Evolutionary conservation across 2,329 filamentous ascomycete genomes (phyloP), one percentile per base, ranked within the genome.

Genomic region (Elsinoe australis): DNA sequence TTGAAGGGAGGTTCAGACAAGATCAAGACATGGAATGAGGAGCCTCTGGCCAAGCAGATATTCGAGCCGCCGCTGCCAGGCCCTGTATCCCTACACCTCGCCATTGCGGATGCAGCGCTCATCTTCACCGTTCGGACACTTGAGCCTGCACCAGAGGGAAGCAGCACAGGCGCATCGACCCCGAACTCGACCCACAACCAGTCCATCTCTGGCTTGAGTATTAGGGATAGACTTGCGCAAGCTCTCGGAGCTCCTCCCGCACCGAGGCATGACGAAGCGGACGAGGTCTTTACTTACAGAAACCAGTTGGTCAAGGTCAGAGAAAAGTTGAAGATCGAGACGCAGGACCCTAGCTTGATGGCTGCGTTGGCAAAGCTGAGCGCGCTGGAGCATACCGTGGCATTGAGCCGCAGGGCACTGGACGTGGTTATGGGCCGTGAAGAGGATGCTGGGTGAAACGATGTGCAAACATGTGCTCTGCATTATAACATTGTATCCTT

Each of bases 311-410:
- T 95, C 2, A 83, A 80, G 54, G 90, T 96, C 36, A 80, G 83
- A 56, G 90, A 95, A 64, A 95, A 95, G 69, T 78, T 95, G 3
- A 76, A 85, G 32, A 83, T 95, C 1, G 89, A 95, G 65, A 90
- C 80, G 58, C 86, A 88, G 49, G 89, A 96, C 64, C 90, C 90
- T 1, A 89, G 81, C 57, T 63, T 95, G 54, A 81, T 95, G 63
- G 83, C 85, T 28, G 73, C 92, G 26, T 83, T 86, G 63, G 83
- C 87, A 4, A 95, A 95, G 67, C 70, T 95, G 56, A 79, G 76
- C 22, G 87, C 85, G 3, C 67, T 95, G 50, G 82, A 84, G 53
- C 79, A 88, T 58, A 82, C 82, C 52, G 73, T 95, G 15, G 71
- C 74, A 50, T 71, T 85, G 53, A 82, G 83, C 54, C 75, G 85